Conservation (phyloP, 2,329 filamentous ascomycete genomes). For the Scolecobasidium constrictum region DNA sequence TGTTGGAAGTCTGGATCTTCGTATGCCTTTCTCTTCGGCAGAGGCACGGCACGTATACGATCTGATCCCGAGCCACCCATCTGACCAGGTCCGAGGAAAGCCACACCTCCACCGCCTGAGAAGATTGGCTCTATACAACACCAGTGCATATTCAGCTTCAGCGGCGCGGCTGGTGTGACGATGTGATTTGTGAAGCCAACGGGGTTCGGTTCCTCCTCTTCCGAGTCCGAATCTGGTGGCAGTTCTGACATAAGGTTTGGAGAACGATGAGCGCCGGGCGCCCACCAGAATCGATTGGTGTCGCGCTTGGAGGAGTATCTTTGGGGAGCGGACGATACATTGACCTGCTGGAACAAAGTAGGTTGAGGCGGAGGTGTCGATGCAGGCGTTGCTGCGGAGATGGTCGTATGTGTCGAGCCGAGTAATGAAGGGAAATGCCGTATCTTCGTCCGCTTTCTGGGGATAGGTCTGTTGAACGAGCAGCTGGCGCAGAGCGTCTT, state of each 20-base stretch:
- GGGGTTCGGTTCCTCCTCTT: conserved; percentile 20
- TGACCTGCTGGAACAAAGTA: neutral
- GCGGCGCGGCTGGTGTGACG: conserved; percentile 27
- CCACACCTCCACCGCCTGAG: conserved; percentile 48
- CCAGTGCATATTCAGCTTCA: conserved; percentile 46
- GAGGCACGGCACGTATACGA: conserved; percentile 44
- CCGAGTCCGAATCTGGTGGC: conserved; percentile 24
- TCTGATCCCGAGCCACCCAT: conserved; percentile 40
- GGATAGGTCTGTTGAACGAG: conserved; percentile 44
- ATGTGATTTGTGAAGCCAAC: conserved; percentile 16
- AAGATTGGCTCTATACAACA: conserved; percentile 50
- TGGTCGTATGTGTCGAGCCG: conserved; percentile 19
- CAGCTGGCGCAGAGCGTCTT: conserved; percentile 50
- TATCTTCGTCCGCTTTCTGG: conserved; percentile 25
- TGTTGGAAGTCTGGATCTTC: conserved; percentile 43
- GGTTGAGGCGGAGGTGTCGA: neutral
- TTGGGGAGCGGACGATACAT: conserved; percentile 1
- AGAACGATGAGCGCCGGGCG: conserved; percentile 42
- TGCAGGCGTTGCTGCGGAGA: conserved; percentile 15
- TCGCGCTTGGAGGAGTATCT: conserved; percentile 5
- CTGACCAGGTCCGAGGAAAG: conserved; percentile 37
- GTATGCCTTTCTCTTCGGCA: conserved; percentile 43
- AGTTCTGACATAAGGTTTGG: conserved; percentile 49
- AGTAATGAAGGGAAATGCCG: conserved; percentile 22
- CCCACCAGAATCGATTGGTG: conserved; percentile 47